These are phyloP conservation scores for Cladosporium sp. DNA, from an alignment of 2,329 filamentous ascomycete genomes.

Conservation along the genomic window DNA sequence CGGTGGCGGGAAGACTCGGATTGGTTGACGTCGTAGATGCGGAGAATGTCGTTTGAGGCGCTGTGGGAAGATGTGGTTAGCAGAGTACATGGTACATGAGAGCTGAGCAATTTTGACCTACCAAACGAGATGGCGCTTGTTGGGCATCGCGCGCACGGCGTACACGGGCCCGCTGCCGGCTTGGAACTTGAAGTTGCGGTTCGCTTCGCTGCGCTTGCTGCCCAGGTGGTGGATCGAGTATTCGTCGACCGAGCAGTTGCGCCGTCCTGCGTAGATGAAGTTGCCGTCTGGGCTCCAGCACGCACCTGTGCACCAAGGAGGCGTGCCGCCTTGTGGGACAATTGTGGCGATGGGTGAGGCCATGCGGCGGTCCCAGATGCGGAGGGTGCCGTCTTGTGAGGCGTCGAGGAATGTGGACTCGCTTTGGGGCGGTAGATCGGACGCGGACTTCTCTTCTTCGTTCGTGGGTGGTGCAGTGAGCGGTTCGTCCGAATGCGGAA, in stretches of 20 bases:
- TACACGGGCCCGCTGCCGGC: conserved; percentile 84
- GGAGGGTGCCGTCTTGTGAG: conserved; percentile 76
- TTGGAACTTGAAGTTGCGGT: conserved; percentile 79
- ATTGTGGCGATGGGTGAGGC: conserved; percentile 74
- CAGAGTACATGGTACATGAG: background rate
- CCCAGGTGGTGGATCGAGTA: conserved; percentile 70
- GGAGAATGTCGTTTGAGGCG: conserved; percentile 86
- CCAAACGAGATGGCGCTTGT: conserved; percentile 87
- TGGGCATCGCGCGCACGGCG: conserved; percentile 82
- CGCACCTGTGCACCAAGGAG: conserved; percentile 95
- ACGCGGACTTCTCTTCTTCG: conserved; percentile 22
- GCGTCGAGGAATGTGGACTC: conserved; percentile 83
- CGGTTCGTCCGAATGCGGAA: conserved; percentile 47
- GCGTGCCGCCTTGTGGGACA: conserved; percentile 64
- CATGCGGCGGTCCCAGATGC: conserved; percentile 87
- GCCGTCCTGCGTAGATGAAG: conserved; percentile 82
- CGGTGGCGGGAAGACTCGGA: conserved; percentile 59
- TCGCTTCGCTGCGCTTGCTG: conserved; percentile 60
- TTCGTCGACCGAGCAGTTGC: conserved; percentile 92
- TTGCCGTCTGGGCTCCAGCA: conserved; percentile 97
- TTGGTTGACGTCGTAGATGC: conserved; percentile 79
- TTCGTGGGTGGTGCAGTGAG: conserved; percentile 30
- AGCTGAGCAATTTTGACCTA: conserved; percentile 33
- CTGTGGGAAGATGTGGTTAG: conserved; percentile 36
- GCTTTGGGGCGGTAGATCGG: conserved; percentile 46